Conservation (phyloP, 805 yeast species). For the Debaryomyces castellii region DNA sequence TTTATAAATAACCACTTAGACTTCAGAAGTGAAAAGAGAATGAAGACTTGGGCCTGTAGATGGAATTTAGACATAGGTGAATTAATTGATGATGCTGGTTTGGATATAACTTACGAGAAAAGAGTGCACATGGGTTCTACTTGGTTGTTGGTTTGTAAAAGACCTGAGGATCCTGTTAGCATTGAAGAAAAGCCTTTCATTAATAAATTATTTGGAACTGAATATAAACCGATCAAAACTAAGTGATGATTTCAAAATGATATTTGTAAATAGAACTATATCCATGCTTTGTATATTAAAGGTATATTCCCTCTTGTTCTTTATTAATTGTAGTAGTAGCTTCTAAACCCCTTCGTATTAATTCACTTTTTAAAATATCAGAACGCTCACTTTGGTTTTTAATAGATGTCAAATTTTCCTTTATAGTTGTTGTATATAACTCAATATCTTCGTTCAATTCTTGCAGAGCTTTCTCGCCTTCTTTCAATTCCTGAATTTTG, state of each 20-base stretch:
- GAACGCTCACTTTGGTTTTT: slow-evolving; percentile 49
- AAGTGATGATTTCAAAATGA: slow-evolving; percentile 7
- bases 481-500: slow-evolving; percentile 12
- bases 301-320: slow-evolving; percentile 15
- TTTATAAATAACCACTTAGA: slow-evolving; percentile 80
- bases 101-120: slow-evolving; percentile 77
- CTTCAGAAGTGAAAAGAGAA: slow-evolving; percentile 75
- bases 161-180: slow-evolving; percentile 62
- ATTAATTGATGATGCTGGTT: slow-evolving; percentile 76
- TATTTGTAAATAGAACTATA: slow-evolving; percentile 8
- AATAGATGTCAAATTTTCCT: slow-evolving; percentile 57
- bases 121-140: slow-evolving; percentile 91
- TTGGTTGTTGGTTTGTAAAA: slow-evolving; percentile 77
- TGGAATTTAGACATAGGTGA: slow-evolving; percentile 96
- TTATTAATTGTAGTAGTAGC: not conserved
- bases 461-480: slow-evolving; percentile 12
- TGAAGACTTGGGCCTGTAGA: slow-evolving; percentile 93
- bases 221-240: slow-evolving; percentile 25
- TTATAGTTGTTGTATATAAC: slow-evolving; percentile 53
- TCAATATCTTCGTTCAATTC: slow-evolving; percentile 45
- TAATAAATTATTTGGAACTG: slow-evolving; percentile 41
- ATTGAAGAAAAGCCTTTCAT: slow-evolving; percentile 42
- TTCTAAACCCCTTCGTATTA: slow-evolving; percentile 38
- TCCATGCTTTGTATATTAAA: slow-evolving; percentile 8
- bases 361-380: slow-evolving; percentile 45